Evolutionary conservation across 805 yeast species (phyloP).

Genomic region (Priceomyces fermenticarens): DNA sequence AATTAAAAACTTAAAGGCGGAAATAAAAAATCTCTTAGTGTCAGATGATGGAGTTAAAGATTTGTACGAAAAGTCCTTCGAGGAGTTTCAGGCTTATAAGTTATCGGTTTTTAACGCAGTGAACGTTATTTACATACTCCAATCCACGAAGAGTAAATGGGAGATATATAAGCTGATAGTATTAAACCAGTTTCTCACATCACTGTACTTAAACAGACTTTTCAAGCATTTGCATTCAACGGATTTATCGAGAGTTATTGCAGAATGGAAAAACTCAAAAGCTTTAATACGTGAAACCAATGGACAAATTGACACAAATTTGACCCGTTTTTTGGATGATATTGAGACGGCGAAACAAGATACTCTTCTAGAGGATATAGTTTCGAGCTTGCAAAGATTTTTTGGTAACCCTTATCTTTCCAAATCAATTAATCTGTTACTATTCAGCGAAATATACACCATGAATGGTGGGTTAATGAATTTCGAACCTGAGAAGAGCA

Average conservation of each 20-base stretch:
- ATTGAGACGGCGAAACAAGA: too few species aligned
- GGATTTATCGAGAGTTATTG: slow-evolving; percentile 2
- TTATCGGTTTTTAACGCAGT: slow-evolving; percentile 22
- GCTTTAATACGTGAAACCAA: background rate
- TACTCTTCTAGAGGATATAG: too few species aligned
- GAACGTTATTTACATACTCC: slow-evolving; percentile 19
- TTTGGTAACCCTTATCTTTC: slow-evolving; percentile 1
- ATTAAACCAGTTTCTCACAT: slow-evolving; percentile 24
- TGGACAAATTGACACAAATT: slow-evolving; percentile 1
- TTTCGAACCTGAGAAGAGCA: slow-evolving; percentile 29
- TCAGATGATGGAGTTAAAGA: slow-evolving; percentile 11
- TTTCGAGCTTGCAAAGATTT: background rate
- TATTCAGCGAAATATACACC: slow-evolving; percentile 32
- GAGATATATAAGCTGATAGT: slow-evolving; percentile 30
- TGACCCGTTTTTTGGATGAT: too few species aligned
- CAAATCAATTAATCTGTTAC: slow-evolving; percentile 18
- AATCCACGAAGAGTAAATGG: slow-evolving; percentile 20
- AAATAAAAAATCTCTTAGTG: slow-evolving; percentile 14
- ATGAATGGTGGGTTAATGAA: slow-evolving; percentile 21
- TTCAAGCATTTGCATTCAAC: slow-evolving; percentile 11
- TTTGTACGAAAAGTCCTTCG: slow-evolving; percentile 14
- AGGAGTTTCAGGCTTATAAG: slow-evolving; percentile 22
- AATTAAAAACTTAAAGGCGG: slow-evolving; percentile 1
- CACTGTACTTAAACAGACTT: slow-evolving; percentile 20
- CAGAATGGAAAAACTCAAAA: slow-evolving; percentile 2